Base-by-base conservation (phyloP, 805 yeast genomes). In the Candida boleticola region DNA sequence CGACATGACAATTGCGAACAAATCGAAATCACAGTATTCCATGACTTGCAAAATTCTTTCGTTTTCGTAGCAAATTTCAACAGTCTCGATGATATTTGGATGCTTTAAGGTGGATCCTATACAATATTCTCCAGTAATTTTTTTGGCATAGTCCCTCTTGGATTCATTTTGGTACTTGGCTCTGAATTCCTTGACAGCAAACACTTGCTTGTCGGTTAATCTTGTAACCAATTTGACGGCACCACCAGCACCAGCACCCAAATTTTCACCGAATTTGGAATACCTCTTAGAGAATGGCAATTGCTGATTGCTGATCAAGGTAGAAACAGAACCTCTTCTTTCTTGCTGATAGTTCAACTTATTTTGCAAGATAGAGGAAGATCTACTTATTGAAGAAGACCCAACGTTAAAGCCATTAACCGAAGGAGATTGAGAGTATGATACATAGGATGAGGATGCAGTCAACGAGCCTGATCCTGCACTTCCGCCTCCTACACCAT, bases 1-100 rank as follows among this genome's bases (percentile, higher is more conserved):
- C 40, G 90, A 82, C 96, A 90, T 89, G 25, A 90, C 97, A 44
- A 90, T 86, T 9, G 97, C 97, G 64, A 90, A 90, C 50, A 90
- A 71, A 60, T 90, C 97, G 59, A 77, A 89, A 51, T 90, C 96
- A 61, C 96, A 89, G 62, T 88, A 90, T 58, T 90, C 97, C 95
- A 90, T 85, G 36, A 90, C 90, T 64, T 90, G 97, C 53, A 85
- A 80, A 44, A 89, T 84, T 43, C 92, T 74, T 48, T 87, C 93
- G 51, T 84, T 81, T 55, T 90, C 97, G 63, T 88, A 89, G 36
- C 90, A 84, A 40, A 90, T 89, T 58, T 90, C 97, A 40, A 90
- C 80, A 1, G 97, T 90, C 60, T 87, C 92, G 44, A 90, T 85
- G 49, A 90, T 85, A 59, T 90, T 89, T 17, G 95, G 88, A 62